phyloP scores from a whole-genome alignment of 805 yeast genomes.

The Yamadazyma kitorensis region DNA sequence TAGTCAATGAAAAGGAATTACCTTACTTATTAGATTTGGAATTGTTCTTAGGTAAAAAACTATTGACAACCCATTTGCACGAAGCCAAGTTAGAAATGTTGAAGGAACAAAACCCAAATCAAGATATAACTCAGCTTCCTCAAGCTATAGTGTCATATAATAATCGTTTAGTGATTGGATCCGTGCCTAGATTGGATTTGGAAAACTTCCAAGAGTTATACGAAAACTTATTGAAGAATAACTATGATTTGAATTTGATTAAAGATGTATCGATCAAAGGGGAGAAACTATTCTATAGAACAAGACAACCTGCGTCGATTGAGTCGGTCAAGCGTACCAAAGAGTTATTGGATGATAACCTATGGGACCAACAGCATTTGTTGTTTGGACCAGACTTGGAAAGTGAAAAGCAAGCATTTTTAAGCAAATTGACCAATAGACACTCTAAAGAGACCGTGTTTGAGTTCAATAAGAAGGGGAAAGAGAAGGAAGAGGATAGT shows the following conservation, averaged over 20 bases:
- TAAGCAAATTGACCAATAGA: slow-evolving; percentile 70
- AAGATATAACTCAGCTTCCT: slow-evolving; percentile 60
- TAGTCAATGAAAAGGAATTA: slow-evolving; percentile 78
- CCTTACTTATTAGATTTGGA: slow-evolving; percentile 91
- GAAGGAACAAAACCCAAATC: slow-evolving; percentile 39
- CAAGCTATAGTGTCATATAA: slow-evolving; percentile 64
- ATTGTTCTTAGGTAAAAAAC: slow-evolving; percentile 80
- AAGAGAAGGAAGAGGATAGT: slow-evolving; percentile 51
- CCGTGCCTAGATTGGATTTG: slow-evolving; percentile 68
- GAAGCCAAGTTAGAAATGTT: slow-evolving; percentile 57
- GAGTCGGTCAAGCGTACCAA: slow-evolving; percentile 86
- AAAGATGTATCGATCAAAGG: slow-evolving; percentile 79
- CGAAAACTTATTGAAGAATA: slow-evolving; percentile 54
- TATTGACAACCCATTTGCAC: slow-evolving; percentile 67
- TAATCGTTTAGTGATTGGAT: slow-evolving; percentile 77
- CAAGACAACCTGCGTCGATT: slow-evolving; percentile 80
- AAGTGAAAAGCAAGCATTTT: slow-evolving; percentile 66
- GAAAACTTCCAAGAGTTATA: slow-evolving; percentile 74
- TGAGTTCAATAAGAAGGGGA: slow-evolving; percentile 63
- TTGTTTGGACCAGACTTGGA: slow-evolving; percentile 76
- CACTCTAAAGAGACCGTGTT: slow-evolving; percentile 85
- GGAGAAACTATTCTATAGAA: slow-evolving; percentile 80
- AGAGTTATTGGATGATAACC: slow-evolving; percentile 64
- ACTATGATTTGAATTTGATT: slow-evolving; percentile 65
- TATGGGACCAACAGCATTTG: slow-evolving; percentile 86